These are phyloP conservation scores for Goffeauzyma gilvescens DNA, from an alignment of 768 basidiomycete species.

Conservation along the genomic window DNA sequence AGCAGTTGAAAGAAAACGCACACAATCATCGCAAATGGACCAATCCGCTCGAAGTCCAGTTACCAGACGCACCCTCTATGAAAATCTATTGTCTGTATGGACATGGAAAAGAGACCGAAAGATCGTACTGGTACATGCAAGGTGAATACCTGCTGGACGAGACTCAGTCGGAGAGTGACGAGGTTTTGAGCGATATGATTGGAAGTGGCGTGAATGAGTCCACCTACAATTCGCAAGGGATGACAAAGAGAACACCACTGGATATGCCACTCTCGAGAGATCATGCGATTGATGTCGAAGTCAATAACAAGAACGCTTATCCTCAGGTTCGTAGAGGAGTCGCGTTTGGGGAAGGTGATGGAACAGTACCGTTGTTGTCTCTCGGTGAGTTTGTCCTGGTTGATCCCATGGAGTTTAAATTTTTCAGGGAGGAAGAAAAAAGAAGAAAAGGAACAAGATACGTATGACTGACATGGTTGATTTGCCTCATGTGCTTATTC, in stretches of 20 bases:
- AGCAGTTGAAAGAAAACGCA: conserved; percentile 44
- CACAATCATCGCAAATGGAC: conserved; percentile 69
- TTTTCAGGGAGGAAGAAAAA: no score
- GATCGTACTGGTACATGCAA: conserved; percentile 76
- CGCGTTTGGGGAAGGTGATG: conserved; percentile 85
- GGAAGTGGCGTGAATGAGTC: not conserved
- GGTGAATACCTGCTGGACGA: conserved; percentile 53
- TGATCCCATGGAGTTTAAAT: no score
- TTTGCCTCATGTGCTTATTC: no score
- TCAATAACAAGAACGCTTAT: conserved; percentile 28
- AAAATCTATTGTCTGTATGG: conserved; percentile 86
- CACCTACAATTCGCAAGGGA: not conserved
- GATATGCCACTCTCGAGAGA: conserved; percentile 42
- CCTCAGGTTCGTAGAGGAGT: conserved; percentile 58
- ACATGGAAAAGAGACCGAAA: conserved; percentile 87
- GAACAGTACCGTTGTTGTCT: conserved; percentile 40
- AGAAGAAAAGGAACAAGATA: no score
- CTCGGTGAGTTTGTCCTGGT: no score
- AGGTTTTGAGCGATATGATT: conserved; percentile 10
- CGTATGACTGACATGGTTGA: no score
- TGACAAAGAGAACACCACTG: conserved; percentile 36
- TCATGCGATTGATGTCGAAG: conserved; percentile 71
- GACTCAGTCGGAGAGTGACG: conserved; percentile 25
- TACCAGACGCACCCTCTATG: conserved; percentile 80
- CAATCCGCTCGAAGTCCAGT: conserved; percentile 44